These are phyloP conservation scores for Seiridium unicorne DNA, from an alignment of 2,329 filamentous ascomycete genomes.

Conservation along the genomic window DNA sequence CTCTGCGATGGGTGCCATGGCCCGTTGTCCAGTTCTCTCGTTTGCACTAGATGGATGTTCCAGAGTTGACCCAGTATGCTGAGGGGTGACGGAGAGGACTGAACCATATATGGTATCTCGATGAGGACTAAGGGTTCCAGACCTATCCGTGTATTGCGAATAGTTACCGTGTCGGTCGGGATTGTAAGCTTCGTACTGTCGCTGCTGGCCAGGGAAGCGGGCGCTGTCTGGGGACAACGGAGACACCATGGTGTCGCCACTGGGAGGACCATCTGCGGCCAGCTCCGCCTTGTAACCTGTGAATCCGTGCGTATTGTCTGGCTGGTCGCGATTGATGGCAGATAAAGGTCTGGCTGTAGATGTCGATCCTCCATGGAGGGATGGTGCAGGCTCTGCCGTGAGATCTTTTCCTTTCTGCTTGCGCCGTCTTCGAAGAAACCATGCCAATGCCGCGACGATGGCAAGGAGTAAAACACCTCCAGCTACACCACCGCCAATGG, in stretches of 20 bases:
- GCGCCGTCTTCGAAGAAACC: background rate
- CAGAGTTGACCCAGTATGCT: background rate
- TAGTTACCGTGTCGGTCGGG: slow-evolving; percentile 1
- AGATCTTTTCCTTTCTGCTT: background rate
- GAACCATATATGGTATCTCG: background rate
- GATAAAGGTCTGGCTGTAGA: background rate
- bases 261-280: background rate
- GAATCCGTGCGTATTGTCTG: background rate
- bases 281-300: background rate
- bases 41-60: background rate
- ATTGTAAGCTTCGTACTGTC: slow-evolving; percentile 1
- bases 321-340: background rate
- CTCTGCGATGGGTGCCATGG: background rate
- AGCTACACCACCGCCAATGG: background rate
- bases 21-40: background rate
- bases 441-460: background rate
- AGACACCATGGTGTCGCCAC: background rate
- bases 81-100: background rate
- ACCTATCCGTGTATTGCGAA: background rate
- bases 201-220: background rate
- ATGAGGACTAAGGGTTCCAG: background rate
- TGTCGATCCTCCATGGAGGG: background rate
- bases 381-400: background rate
- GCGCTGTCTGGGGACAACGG: background rate
- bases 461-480: background rate